Evolutionary conservation across 768 basidiomycete species (phyloP).

Genomic region (Pleurotus djamor): DNA sequence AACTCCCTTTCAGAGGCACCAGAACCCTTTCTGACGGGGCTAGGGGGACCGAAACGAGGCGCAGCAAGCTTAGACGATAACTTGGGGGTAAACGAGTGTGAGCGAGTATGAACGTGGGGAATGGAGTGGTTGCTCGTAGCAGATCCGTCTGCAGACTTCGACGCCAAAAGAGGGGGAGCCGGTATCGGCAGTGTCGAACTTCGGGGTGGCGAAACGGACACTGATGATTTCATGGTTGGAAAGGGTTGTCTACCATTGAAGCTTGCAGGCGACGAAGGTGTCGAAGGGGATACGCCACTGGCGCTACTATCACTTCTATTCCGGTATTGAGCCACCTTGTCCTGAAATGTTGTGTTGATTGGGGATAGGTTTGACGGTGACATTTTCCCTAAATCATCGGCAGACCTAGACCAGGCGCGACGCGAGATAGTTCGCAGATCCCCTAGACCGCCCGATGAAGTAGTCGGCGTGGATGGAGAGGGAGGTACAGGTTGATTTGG

Average conservation of each 20-base stretch:
- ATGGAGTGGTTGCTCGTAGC: constrained; percentile 14
- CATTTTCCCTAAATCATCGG: constrained; percentile 71
- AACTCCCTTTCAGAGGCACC: constrained; percentile 36
- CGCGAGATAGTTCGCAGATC: constrained; percentile 71
- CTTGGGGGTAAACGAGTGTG: constrained; percentile 71
- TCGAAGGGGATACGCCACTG: constrained; percentile 34
- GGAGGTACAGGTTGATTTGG: constrained; percentile 32
- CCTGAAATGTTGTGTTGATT: constrained; percentile 52
- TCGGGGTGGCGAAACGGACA: constrained; percentile 30
- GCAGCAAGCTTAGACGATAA: constrained; percentile 66
- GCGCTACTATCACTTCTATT: constrained; percentile 56
- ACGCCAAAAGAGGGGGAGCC: constrained; percentile 46
- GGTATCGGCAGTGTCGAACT: constrained; percentile 25
- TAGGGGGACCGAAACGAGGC: constrained; percentile 47
- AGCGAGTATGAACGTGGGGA: constrained; percentile 57
- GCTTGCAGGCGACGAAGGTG: constrained; percentile 28
- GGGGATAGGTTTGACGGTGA: constrained; percentile 30
- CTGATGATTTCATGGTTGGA: constrained; percentile 32
- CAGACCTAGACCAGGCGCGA: constrained; percentile 78
- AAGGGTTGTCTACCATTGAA: constrained; percentile 39
- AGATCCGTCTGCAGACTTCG: constrained; percentile 36
- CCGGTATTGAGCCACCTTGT: constrained; percentile 66
- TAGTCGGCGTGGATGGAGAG: constrained; percentile 35
- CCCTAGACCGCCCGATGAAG: constrained; percentile 40
- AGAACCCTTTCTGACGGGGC: constrained; percentile 58